These are phyloP conservation scores for Crithidia mellificae DNA, from an alignment of 208 protist species.

Conservation along the genomic window DNA sequence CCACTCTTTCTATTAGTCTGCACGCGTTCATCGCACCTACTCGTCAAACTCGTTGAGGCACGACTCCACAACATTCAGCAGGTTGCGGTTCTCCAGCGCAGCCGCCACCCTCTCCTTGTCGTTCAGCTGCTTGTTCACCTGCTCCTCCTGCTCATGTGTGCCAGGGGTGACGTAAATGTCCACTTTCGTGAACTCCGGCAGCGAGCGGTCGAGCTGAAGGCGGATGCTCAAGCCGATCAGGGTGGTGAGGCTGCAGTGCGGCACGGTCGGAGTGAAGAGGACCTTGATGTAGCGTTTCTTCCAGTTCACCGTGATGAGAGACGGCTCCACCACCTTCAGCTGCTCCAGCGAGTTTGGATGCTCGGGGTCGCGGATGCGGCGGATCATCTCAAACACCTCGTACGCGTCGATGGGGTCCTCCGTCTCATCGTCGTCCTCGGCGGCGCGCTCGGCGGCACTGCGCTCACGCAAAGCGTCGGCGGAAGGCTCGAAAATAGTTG, in stretches of 20 bases:
- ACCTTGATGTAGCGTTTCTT: constrained; percentile 80
- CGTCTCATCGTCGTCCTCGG: constrained; percentile 61
- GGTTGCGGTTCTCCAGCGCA: constrained; percentile 95
- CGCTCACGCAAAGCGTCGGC: constrained; percentile 23
- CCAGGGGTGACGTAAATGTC: constrained; percentile 93
- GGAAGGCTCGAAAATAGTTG: constrained; percentile 45
- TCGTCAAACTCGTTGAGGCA: constrained; percentile 82
- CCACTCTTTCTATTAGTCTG: too few relatives aligned
- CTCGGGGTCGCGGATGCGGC: constrained; percentile 98
- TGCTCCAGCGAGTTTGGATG: constrained; percentile 98
- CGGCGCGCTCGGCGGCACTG: constrained; percentile 38
- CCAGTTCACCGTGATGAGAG: constrained; percentile 90
- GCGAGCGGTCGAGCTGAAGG: constrained; percentile 94
- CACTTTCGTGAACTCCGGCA: constrained; percentile 95
- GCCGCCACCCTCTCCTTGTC: constrained; percentile 99
- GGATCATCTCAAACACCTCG: constrained; percentile 96
- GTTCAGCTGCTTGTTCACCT: constrained; percentile 99
- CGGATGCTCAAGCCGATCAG: constrained; percentile 98
- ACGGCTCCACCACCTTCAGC: constrained; percentile 93
- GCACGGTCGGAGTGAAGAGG: constrained; percentile 98
- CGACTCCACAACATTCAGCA: constrained; percentile 85
- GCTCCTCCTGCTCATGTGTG: constrained; percentile 93
- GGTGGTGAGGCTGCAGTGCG: constrained; percentile 98
- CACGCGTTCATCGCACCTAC: constrained; percentile 5
- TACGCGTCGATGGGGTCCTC: constrained; percentile 91